Conservation (phyloP, 2,329 filamentous ascomycete genomes). For the Calonectria hongkongensis region DNA sequence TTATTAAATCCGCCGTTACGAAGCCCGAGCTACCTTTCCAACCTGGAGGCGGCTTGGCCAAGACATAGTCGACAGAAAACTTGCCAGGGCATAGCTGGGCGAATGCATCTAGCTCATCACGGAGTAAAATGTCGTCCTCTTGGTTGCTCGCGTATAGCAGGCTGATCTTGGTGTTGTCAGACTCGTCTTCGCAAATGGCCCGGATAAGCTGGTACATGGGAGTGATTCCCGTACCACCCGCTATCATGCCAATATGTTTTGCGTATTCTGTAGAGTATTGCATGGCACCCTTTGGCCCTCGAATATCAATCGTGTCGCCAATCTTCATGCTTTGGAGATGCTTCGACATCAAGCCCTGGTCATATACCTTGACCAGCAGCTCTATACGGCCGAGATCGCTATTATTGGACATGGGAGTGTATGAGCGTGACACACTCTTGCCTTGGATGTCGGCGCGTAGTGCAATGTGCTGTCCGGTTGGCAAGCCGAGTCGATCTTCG, state of each 20-base stretch:
- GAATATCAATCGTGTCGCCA: constrained; percentile 13
- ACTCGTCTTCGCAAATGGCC: constrained; percentile 16
- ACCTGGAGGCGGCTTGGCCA: not conserved
- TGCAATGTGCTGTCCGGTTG: constrained; percentile 15
- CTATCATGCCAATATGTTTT: constrained; percentile 2
- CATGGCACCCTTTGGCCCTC: constrained; percentile 12
- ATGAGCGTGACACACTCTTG: constrained; percentile 1
- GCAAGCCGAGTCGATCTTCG: constrained; percentile 3
- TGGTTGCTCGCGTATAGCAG: constrained; percentile 12
- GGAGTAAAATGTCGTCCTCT: not conserved
- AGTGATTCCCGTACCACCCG: not conserved
- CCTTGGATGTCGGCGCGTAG: constrained; percentile 17
- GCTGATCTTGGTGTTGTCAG: constrained; percentile 11
- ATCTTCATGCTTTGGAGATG: constrained; percentile 14
- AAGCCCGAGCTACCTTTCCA: constrained; percentile 2
- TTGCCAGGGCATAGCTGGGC: not conserved
- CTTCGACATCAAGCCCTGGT: constrained; percentile 15
- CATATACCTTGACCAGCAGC: not conserved
- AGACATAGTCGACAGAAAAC: not conserved
- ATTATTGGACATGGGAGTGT: constrained; percentile 7
- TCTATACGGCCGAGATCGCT: constrained; percentile 11
- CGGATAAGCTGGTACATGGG: constrained; percentile 17
- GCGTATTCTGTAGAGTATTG: constrained; percentile 6
- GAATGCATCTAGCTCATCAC: constrained; percentile 5
- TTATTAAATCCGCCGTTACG: not conserved